Evolutionary conservation across 2,329 filamentous ascomycete genomes (phyloP), one percentile per base, ranked within the genome.

Genomic region (Colletotrichum gigasporum): DNA sequence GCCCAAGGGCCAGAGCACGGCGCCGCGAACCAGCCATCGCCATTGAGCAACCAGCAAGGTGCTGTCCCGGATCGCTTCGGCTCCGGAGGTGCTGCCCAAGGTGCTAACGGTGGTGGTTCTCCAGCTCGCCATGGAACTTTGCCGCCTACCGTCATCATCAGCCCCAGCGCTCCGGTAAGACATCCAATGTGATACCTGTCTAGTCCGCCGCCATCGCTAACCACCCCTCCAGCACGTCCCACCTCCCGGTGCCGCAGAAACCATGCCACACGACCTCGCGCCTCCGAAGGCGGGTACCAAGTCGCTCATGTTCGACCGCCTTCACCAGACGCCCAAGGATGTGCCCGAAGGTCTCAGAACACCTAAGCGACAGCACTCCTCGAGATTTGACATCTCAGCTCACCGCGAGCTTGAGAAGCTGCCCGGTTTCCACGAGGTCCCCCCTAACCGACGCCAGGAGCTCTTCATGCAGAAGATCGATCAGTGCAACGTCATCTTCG

Each of bases 391-490:
- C 77, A 96, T 99, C 69, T 99, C 96, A 3, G 93, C 96, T 67
- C 94, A 98, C 77, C 89, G 96, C 73, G 96, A 99, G 78, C 85
- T 99, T 52, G 96, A 99, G 78, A 99, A 99, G 81, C 85, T 99
- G 22, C 95, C 96, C 1, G 96, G 96, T 34, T 99, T 99, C 79
- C 96, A 99, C 74, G 96, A 99, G 79, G 96, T 98, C 24, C 92
- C 95, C 10, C 96, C 96, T 14, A 97, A 97, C 76, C 90, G 95
- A 68, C 89, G 96, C 67, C 94, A 97, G 80, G 95, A 98, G 71
- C 87, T 99, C 16, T 99, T 99, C 80, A 97, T 99, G 94, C 94
- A 98, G 76, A 99, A 99, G 85, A 96, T 99, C 71, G 96, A 98
- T 73, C 96, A 99, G 78, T 99, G 96, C 84, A 99, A 99, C 76